These are phyloP conservation scores for Sclerotinia trifoliorum DNA, from an alignment of 2,329 filamentous ascomycete genomes.

Conservation along the genomic window DNA sequence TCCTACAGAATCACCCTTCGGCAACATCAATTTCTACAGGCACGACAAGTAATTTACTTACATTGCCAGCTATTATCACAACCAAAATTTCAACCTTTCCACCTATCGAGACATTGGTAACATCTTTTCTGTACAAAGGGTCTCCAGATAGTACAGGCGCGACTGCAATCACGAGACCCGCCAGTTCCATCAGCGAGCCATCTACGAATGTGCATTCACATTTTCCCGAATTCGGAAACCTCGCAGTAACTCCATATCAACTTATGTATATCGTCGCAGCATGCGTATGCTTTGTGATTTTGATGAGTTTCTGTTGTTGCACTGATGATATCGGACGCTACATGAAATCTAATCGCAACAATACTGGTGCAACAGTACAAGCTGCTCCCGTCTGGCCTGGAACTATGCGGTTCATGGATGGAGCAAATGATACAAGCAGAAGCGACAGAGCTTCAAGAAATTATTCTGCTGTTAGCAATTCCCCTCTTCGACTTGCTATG, in stretches of 20 bases:
- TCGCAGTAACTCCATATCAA: not conserved
- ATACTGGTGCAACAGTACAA: conserved; percentile 9
- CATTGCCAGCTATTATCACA: not conserved
- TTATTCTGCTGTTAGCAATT: not conserved
- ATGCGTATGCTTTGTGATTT: conserved; percentile 16
- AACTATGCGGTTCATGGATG: conserved; percentile 2
- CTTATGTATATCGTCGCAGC: conserved; percentile 19
- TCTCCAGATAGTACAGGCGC: not conserved
- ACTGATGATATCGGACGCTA: conserved; percentile 17
- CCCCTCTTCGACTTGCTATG: not conserved
- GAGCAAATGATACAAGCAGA: not conserved
- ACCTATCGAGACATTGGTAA: conserved; percentile 12
- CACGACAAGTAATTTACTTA: not conserved
- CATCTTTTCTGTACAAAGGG: not conserved
- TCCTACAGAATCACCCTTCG: not conserved
- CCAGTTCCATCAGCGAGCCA: not conserved
- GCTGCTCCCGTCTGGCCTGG: not conserved
- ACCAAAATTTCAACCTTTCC: not conserved
- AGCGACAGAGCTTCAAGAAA: not conserved
- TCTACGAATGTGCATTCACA: conserved; percentile 1
- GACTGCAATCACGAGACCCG: not conserved
- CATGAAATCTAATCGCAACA: conserved; percentile 5
- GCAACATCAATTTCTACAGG: not conserved
- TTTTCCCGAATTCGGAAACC: not conserved
- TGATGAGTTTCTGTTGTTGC: conserved; percentile 18